Evolutionary conservation across 176 grass and related monocot genomes (phyloP).

Genomic region (Pontederia paniculata): DNA sequence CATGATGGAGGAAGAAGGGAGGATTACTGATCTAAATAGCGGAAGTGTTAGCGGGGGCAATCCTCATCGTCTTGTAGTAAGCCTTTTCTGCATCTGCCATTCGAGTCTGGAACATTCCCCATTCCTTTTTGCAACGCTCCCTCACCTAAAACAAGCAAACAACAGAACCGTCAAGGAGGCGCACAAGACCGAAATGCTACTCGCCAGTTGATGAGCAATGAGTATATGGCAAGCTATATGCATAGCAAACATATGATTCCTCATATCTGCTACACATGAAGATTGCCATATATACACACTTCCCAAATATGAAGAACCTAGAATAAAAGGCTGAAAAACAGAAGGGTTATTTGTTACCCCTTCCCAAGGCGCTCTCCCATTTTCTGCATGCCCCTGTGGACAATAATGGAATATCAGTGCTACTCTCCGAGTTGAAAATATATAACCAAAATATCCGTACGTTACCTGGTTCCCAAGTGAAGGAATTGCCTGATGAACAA

Average conservation of each 20-base stretch:
- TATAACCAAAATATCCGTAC: neutral
- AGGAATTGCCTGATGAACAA: constrained; percentile 78
- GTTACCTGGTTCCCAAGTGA: constrained; percentile 63
- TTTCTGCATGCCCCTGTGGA: constrained; percentile 33
- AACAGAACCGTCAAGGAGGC: neutral
- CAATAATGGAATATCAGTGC: neutral
- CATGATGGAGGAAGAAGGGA: no score
- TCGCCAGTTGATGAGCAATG: neutral
- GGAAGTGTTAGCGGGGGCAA: constrained; percentile 9
- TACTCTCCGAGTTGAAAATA: neutral
- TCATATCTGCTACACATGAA: no score
- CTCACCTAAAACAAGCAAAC: constrained; percentile 30
- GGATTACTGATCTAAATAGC: no score
- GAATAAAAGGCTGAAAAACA: neutral
- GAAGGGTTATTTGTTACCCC: constrained; percentile 28
- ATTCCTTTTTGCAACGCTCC: constrained; percentile 70
- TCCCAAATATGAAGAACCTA: neutral
- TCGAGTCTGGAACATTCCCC: constrained; percentile 61
- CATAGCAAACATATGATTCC: no score
- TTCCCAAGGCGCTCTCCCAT: constrained; percentile 62
- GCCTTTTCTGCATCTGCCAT: constrained; percentile 65
- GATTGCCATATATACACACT: neutral
- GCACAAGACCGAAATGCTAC: neutral
- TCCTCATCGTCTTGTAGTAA: constrained; percentile 43
- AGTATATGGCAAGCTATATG: neutral